Base-by-base conservation (phyloP, 1,284 basidiomycete species). In the Sporisorium graminicola region DNA sequence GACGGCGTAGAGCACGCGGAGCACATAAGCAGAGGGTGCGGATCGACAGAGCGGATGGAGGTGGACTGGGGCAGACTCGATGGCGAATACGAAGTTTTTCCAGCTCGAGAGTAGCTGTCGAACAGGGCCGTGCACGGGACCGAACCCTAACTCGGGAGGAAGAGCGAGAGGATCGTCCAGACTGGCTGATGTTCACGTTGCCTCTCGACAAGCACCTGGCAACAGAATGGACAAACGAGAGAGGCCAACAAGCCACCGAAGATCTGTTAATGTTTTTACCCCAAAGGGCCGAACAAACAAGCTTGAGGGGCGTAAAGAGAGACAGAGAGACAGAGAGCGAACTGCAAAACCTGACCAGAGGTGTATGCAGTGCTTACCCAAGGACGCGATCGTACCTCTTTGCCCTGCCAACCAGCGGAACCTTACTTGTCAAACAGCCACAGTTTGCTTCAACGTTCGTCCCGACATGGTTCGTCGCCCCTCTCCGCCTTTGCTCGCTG, bases 361-460 rank as follows among this genome's bases (percentile, higher is more conserved):
- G 24, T 22, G 35, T 33, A 61, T 68, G 66, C 66, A 68, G 60
- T 71, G 67, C 58, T 71, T 71, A 71, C 68, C 68, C 58, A 63
- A 71, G 65, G 62, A 63, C 52, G 58, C 62, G 49, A 58, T 60
- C 58, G 61, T 40, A 5, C 55, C 43, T 42, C 33, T 58, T 16
- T n/a, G 52, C 46, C 40, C 44, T 68, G 66, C 63, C 66, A 55
- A 58, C 35, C 29, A 24, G 52, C 44, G 53, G 53, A 24, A 20
- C 24, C 35, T 31, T 57, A 56, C 57, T 55, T 60, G 64, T 66
- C 51, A 44, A 47, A 26, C 26, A 31, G 49, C 29, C 18, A 18
- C 18, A 31, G 12, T 12, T 1, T 50, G 10, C n/a, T 33, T 35
- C 57, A 37, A 43, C 47, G 50, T 47, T 50, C 40, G 58, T 37